Conservation (phyloP, 768 basidiomycete genomes). For the button mushroom (Agaricus bisporus) region DNA sequence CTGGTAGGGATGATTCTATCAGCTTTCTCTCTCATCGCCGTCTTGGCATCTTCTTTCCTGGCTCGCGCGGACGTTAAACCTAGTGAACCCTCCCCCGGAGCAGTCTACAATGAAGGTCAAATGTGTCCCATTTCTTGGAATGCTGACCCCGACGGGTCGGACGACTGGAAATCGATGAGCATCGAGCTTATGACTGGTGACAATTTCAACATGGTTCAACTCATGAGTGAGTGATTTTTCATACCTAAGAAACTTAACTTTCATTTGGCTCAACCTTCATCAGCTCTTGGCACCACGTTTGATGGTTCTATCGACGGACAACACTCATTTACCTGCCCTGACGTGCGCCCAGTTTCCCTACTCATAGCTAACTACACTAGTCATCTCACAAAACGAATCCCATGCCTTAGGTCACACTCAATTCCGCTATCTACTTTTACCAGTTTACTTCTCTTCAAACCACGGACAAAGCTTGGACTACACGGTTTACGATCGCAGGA, state of each 20-base stretch:
- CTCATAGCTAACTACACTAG: not conserved
- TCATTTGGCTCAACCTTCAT: not conserved
- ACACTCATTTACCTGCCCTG: slow-evolving; percentile 60
- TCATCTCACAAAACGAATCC: not conserved
- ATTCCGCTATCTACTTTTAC: slow-evolving; percentile 76
- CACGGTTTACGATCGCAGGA: slow-evolving; percentile 69
- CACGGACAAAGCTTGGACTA: slow-evolving; percentile 53
- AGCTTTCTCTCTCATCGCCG: slow-evolving; percentile 30
- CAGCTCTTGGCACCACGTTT: slow-evolving; percentile 55
- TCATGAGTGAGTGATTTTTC: slow-evolving; percentile 48
- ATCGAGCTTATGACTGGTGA: slow-evolving; percentile 79
- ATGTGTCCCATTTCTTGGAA: slow-evolving; percentile 56
- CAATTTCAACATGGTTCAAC: slow-evolving; percentile 61
- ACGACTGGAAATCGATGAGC: slow-evolving; percentile 62
- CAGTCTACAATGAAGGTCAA: slow-evolving; percentile 49
- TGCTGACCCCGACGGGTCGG: slow-evolving; percentile 42
- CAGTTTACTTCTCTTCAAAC: slow-evolving; percentile 53
- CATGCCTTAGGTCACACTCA: slow-evolving; percentile 44
- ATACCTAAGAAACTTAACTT: not conserved
- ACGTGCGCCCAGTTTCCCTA: slow-evolving; percentile 32
- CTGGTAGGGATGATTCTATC: slow-evolving; percentile 10
- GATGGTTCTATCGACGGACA: slow-evolving; percentile 56
- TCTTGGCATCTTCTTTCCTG: slow-evolving; percentile 25
- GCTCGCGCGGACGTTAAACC: slow-evolving; percentile 58
- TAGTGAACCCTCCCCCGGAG: slow-evolving; percentile 51